These are phyloP conservation scores for Aegilops tauschii DNA, from an alignment of 176 grass and related monocot species.

Conservation along the genomic window DNA sequence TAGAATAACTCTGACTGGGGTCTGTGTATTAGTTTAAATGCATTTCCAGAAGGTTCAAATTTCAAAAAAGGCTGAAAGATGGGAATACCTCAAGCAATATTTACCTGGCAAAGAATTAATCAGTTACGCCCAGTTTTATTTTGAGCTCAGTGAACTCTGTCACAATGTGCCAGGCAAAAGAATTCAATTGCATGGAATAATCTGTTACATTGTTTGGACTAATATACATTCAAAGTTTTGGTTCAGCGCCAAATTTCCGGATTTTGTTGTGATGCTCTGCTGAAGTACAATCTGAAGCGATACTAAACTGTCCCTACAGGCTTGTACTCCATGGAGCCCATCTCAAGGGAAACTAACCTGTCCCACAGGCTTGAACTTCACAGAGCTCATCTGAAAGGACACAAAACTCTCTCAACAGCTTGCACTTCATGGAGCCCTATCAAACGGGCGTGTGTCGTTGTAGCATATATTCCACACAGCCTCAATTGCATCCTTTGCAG, in stretches of 20 bases:
- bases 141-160: neutral
- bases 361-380: neutral
- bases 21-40: neutral
- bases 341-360: conserved; percentile 8
- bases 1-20: neutral
- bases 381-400: neutral
- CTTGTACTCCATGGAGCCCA: conserved; percentile 51
- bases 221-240: neutral
- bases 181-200: conserved; percentile 15
- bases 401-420: neutral
- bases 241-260: neutral
- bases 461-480: conserved; percentile 91
- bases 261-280: neutral
- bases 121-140: neutral
- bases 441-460: conserved; percentile 79
- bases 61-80: neutral
- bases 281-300: conserved; percentile 20
- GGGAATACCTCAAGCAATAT: neutral
- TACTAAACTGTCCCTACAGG: conserved; percentile 20
- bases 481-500: conserved; percentile 91
- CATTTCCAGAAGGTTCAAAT: neutral
- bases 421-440: conserved; percentile 64
- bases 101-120: neutral
- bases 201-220: neutral
- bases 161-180: neutral